Evolutionary conservation across 768 basidiomycete species (phyloP), one percentile per base, ranked within the genome.

Genomic region (Termitomyces bulborhizus): DNA sequence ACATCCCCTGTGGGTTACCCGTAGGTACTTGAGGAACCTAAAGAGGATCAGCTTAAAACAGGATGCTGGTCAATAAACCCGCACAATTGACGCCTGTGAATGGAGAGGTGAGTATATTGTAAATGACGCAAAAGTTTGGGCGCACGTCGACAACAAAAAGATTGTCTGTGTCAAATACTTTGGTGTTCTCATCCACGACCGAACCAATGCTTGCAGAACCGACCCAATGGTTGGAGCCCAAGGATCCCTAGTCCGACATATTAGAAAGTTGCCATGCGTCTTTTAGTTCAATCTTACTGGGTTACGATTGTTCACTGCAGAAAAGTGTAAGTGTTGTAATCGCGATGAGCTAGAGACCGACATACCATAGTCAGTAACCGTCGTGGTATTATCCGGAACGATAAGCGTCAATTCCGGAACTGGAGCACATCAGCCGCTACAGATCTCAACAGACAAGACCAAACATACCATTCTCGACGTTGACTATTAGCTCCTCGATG

Each of bases 161-260:
- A 59, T 75, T 78, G 60, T 74, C 72, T 3, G 77, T 78, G 54
- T 70, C 67, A 44, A 69, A 68, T 3, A 85, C 85, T 63, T 81
- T 80, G 8, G 75, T 68, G 63, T 84, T 83, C 56, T 74, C 65
- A 57, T 85, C 83, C n/a, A 86, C 82, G 24, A 86, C 84, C 5
- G 66, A 66, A 37, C 79, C 78, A 45, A 85, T 80, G 34, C 64
- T 71, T 60, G 75, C 75, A 4, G 82, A 73, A n/a, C 81, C 83
- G n/a, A 83, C 78, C 83, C 83, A 85, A 65, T 86, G 84, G 61
- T 86, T 86, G 8, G 81, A 83, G 67, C 80, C 72, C 68, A 84
- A 68, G 24, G 71, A 70, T 16, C 57, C 62, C 71, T 73, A 48
- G 13, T 34, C 40, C 24, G 32, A 31, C 31, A 36, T 16, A 16